Evolutionary conservation across 2,329 filamentous ascomycete genomes (phyloP).

Genomic region (Exophiala bonariae): DNA sequence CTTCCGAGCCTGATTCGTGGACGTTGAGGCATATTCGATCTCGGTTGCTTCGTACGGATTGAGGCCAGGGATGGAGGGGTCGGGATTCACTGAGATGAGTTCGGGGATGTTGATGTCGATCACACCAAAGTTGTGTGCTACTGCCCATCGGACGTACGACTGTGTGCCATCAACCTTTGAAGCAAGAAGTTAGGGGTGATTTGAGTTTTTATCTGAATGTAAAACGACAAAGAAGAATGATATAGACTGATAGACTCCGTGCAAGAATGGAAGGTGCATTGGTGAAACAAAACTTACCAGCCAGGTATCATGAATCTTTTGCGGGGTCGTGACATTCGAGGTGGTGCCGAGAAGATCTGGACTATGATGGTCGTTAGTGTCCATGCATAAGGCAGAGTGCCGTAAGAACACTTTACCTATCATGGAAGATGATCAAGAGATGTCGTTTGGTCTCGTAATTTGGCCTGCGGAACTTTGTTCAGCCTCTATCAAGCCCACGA

Average conservation of each 20-base stretch:
- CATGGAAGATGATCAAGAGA: conserved; percentile 84
- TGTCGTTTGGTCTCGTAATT: conserved; percentile 66
- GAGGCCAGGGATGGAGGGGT: neutral
- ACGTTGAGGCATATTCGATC: conserved; percentile 39
- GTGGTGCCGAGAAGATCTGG: conserved; percentile 69
- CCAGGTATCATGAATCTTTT: conserved; percentile 84
- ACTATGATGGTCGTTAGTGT: conserved; percentile 38
- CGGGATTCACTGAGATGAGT: conserved; percentile 55
- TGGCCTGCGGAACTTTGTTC: conserved; percentile 45
- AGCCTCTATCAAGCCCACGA: neutral
- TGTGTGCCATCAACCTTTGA: conserved; percentile 75
- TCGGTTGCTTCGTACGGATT: conserved; percentile 7
- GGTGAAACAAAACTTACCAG: conserved; percentile 65
- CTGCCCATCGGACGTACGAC: conserved; percentile 81
- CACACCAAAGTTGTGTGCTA: conserved; percentile 73
- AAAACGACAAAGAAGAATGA: neutral
- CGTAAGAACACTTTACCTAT: conserved; percentile 40
- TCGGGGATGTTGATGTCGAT: conserved; percentile 91
- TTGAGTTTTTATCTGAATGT: neutral
- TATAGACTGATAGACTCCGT: no score
- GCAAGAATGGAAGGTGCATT: no score
- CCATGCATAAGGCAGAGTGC: neutral
- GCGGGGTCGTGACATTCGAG: conserved; percentile 67
- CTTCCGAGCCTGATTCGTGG: conserved; percentile 38
- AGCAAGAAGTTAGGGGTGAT: conserved; percentile 1